phyloP scores from a whole-genome alignment of 2,329 filamentous ascomycete genomes.

The Paraconiothyrium brasiliense region DNA sequence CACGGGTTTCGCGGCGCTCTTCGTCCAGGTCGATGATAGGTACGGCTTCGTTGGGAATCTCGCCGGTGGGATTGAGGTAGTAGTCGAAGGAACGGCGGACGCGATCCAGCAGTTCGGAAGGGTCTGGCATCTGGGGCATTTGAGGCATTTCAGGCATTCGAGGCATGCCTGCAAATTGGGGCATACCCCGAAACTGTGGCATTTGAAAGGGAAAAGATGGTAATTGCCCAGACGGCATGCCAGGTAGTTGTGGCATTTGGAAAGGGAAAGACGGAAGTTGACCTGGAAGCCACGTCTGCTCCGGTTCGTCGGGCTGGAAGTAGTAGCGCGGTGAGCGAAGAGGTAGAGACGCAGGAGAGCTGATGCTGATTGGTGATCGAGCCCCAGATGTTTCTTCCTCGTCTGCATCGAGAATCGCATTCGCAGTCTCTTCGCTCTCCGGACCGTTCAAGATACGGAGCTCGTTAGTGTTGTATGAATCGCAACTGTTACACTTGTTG shows the following conservation, averaged over 20 bases:
- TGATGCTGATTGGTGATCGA: constrained; percentile 41
- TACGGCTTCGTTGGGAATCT: constrained; percentile 43
- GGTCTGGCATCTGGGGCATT: constrained; percentile 45
- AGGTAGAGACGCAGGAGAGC: constrained; percentile 43
- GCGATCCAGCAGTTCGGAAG: constrained; percentile 48
- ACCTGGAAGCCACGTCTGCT: constrained; percentile 49
- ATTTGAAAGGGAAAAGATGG: constrained; percentile 47
- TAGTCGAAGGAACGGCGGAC: constrained; percentile 52
- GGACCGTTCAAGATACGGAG: constrained; percentile 54
- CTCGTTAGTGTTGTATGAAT: constrained; percentile 63
- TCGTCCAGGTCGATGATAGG: constrained; percentile 48
- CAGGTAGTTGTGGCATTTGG: constrained; percentile 47
- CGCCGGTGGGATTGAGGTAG: constrained; percentile 54
- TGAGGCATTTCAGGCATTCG: constrained; percentile 42
- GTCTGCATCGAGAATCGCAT: constrained; percentile 43
- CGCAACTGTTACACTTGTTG: constrained; percentile 78
- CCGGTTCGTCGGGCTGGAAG: constrained; percentile 48
- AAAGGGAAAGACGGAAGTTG: constrained; percentile 49
- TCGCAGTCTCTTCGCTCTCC: constrained; percentile 47
- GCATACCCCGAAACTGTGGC: constrained; percentile 37
- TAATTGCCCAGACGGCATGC: constrained; percentile 43
- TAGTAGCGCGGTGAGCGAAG: constrained; percentile 49
- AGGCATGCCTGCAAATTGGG: constrained; percentile 38
- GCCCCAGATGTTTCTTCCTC: constrained; percentile 32
- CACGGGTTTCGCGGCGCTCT: constrained; percentile 45